Base-by-base conservation (phyloP, 345 rosid genomes). In the Camelina neglecta region DNA sequence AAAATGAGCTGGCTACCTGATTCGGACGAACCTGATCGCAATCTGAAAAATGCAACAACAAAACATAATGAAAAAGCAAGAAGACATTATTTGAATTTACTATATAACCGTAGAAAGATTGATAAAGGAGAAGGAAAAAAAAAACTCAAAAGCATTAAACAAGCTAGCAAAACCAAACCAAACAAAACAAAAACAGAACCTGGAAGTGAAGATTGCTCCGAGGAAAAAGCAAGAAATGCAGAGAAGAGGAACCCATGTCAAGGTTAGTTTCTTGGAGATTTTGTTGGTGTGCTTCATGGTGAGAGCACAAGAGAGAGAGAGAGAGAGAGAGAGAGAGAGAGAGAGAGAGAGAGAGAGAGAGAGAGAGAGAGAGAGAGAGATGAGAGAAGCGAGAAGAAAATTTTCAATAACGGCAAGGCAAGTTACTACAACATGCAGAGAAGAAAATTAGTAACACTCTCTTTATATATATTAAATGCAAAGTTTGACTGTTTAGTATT, bases 221-320 rank as follows among this genome's bases (percentile, higher is more conserved):
- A 92, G 87, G 70, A 81, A 76, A 75, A 95, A 95, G 75, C 86
- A 92, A 29, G 77, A 84, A 24, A 81, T 64, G 77, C 97, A 92
- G 75, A 95, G 48, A 72, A 90, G 51, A 1, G 95, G 91, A 78
- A 92, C 69, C 99, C 94, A 92, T 81, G 79, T 85, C 11, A 78
- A 12, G 35, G 93, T 82, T 54, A 89, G 57, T 71, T 72, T 88
- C 67, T 35, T 67, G 35, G 82, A 53, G 62, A 72, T 74, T 47
- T 96, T 97, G 35, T 53, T 96, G 29, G 49, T 97, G 35, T 56
- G 72, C 83, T 88, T 95, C 98, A 95, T 92, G 61, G 18, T 66
- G 56, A 8, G 4, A 26, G 12, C 55, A 50, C 55, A 50, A 50
- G 11, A 77, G 44, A 8, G 44, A 20, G 59, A 36, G 77, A 65